Evolutionary conservation across 225 moss, liverwort and hornwort genomes (phyloP), one percentile per base, ranked within the genome.

Genomic region (Anthoceros angustus): DNA sequence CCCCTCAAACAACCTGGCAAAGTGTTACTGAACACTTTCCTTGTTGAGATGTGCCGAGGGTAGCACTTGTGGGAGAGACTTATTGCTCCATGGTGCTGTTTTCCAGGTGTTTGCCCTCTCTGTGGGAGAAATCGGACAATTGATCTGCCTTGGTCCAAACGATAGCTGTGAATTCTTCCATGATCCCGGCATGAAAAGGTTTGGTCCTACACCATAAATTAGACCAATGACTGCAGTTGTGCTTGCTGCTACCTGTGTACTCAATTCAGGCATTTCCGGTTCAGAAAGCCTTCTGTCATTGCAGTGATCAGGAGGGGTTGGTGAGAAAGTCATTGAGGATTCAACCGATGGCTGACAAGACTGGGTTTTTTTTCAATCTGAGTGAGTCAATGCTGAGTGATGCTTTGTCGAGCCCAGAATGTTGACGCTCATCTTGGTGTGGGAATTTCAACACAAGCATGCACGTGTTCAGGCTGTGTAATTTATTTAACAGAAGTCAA

Each of bases 161-260:
- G 66, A 66, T n/a, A 66, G 66, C 43, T 41, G 8, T 11, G 66
- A 66, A 42, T 66, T 66, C 24, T 40, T 39, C 66, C 66, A 66
- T 43, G 66, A 66, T 24, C 66, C 66, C 4, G 21, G 23, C 41
- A 66, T 66, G 66, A 66, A 66, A 42, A 42, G 39, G 39, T 55
- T 11, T 55, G n/a, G 10, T 18, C 20, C 55, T 18, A 7, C 55
- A 55, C 55, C 14, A 55, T 7, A 6, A 1, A 9, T 18, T 7
- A 55, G 8, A 55, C 6, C 18, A 3, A 18, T 18, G 7, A n/a
- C 18, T 55, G 55, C 55, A 18, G 18, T 6, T 18, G 23, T 7
- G 7, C 0, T 20, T 55, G n/a, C n/a, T 7, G 7, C 18, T 55
- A 7, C n/a, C 55, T 55, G 7, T 8, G 18, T 9, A 7, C 10